Evolutionary conservation across 805 yeast genomes (phyloP).

Genomic region (Candida broadrunensis): DNA sequence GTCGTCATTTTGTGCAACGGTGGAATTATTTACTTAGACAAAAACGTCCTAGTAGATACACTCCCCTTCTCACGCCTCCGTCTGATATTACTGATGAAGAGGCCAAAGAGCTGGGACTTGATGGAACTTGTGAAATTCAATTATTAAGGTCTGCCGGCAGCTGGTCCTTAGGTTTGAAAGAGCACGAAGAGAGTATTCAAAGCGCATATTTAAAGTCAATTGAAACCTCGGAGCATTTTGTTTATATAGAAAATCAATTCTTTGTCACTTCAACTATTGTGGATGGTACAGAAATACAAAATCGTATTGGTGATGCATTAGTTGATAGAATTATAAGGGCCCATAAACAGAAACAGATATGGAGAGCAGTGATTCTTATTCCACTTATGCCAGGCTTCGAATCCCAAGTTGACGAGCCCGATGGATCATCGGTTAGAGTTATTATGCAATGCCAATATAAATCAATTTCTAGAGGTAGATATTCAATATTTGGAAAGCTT

Average conservation of each 20-base stretch:
- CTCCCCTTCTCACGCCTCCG: conserved; percentile 92
- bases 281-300: conserved; percentile 80
- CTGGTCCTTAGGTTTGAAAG: conserved; percentile 90
- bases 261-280: conserved; percentile 86
- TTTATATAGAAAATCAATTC: conserved; percentile 94
- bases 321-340: conserved; percentile 96
- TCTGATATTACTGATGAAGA: conserved; percentile 79
- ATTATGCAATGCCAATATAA: conserved; percentile 96
- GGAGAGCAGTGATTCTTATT: conserved; percentile 90
- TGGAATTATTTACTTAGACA: conserved; percentile 94
- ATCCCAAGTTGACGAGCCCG: conserved; percentile 87
- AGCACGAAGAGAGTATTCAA: conserved; percentile 86
- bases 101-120: conserved; percentile 53
- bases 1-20: conserved; percentile 94
- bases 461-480: conserved; percentile 86
- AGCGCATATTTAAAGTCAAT: conserved; percentile 88
- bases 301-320: conserved; percentile 91
- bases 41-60: conserved; percentile 89
- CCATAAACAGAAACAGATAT: conserved; percentile 64
- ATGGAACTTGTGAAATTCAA: conserved; percentile 91
- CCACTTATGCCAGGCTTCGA: conserved; percentile 98
- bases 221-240: conserved; percentile 88
- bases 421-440: conserved; percentile 91
- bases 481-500: conserved; percentile 82
- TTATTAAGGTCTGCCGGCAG: conserved; percentile 82